These are phyloP conservation scores for Candida lessepsii DNA, from an alignment of 805 yeast genomes.

Conservation along the genomic window DNA sequence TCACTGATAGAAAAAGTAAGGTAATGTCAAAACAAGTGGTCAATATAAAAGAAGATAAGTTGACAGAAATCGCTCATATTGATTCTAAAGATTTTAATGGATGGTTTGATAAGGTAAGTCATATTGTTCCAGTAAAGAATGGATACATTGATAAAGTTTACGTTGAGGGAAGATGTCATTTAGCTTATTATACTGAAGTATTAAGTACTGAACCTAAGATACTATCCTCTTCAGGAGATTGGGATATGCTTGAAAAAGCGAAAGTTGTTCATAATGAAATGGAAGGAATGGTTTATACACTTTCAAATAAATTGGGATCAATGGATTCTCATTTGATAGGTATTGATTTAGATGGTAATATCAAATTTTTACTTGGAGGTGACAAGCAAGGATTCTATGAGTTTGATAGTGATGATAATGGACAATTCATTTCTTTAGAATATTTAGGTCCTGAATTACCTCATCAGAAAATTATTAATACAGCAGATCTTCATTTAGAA, in stretches of 20 bases:
- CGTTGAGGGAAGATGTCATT: conserved; percentile 57
- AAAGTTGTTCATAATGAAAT: conserved; percentile 53
- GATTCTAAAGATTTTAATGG: conserved; percentile 51
- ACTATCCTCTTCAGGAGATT: conserved; percentile 58
- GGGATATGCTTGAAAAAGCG: conserved; percentile 77
- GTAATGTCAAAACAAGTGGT: conserved; percentile 48
- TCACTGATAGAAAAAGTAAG: conserved; percentile 63
- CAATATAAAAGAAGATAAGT: conserved; percentile 32
- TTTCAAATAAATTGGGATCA: conserved; percentile 72
- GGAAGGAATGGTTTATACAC: conserved; percentile 50
- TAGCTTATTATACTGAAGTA: conserved; percentile 76
- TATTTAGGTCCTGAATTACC: conserved; percentile 81
- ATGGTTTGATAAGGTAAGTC: conserved; percentile 54
- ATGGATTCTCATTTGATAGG: conserved; percentile 80
- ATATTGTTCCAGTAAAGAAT: conserved; percentile 18
- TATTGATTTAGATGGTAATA: conserved; percentile 33
- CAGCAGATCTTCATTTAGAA: conserved; percentile 23
- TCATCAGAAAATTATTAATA: conserved; percentile 63
- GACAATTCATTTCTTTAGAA: conserved; percentile 61
- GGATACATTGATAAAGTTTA: conserved; percentile 71
- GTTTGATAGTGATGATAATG: conserved; percentile 71
- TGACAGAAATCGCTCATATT: conserved; percentile 29
- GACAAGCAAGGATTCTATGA: conserved; percentile 57
- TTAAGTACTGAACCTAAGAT: conserved; percentile 42
- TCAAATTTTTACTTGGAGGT: conserved; percentile 26